Evolutionary conservation across 257 asterid genomes (phyloP).

Genomic region (Cinchona pubescens): DNA sequence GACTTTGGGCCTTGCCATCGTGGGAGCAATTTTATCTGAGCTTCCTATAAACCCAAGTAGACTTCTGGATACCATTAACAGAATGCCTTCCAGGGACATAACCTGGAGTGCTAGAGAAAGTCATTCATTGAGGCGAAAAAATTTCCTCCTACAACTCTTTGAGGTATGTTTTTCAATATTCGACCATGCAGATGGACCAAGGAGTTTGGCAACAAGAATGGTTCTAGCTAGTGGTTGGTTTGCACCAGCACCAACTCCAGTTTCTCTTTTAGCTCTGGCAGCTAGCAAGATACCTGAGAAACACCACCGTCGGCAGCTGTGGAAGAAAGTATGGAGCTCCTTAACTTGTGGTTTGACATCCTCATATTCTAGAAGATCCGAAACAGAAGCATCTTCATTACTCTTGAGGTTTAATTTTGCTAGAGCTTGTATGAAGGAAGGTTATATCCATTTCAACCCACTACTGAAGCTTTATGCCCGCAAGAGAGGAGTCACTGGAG

Average conservation of each 20-base stretch:
- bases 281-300: conserved; percentile 83
- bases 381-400: conserved; percentile 62
- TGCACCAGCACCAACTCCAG: conserved; percentile 71
- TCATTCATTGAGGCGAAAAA: conserved; percentile 59
- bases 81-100: conserved; percentile 64
- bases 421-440: conserved; percentile 50
- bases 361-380: conserved; percentile 62
- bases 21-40: conserved; percentile 85
- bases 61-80: conserved; percentile 80
- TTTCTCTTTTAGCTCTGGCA: conserved; percentile 59
- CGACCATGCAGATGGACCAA: conserved; percentile 87
- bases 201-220: conserved; percentile 91
- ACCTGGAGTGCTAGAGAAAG: conserved; percentile 58
- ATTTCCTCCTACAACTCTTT: conserved; percentile 77
- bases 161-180: conserved; percentile 96
- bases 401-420: conserved; percentile 62
- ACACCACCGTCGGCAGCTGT: conserved; percentile 44
- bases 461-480: conserved; percentile 56
- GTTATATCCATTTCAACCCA: conserved; percentile 50
- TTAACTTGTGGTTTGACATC: conserved; percentile 67
- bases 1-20: conserved; percentile 82
- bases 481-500: conserved; percentile 52
- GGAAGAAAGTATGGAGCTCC: conserved; percentile 61
- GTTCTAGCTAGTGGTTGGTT: conserved; percentile 90
- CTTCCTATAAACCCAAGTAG: conserved; percentile 87